Percentiles rank a stretch among this genome's conserved stretches.
phyloP scores from a whole-genome alignment of 805 yeast species.

The Yarrowia osloensis region DNA sequence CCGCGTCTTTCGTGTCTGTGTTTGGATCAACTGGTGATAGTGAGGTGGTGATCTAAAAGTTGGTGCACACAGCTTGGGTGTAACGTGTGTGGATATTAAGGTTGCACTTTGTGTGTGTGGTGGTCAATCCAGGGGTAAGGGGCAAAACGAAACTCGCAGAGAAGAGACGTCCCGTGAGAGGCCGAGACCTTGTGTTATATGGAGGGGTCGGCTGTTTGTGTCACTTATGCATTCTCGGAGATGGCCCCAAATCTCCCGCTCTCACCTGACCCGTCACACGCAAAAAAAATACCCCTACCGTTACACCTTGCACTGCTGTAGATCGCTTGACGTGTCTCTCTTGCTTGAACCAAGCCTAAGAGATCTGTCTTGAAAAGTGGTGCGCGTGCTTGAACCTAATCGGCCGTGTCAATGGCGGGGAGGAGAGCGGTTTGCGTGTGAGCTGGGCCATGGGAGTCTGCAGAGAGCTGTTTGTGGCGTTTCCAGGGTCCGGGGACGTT shows the following conservation, averaged over 20 bases:
- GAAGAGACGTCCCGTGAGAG: not conserved
- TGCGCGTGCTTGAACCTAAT: not conserved
- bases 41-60: not conserved
- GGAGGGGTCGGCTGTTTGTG: too few relatives aligned
- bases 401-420: not conserved
- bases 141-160: not conserved
- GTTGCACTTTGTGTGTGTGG: not conserved
- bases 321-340: not conserved
- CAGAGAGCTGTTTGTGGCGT: too few relatives aligned
- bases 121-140: slow-evolving; percentile 18
- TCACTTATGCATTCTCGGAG: too few relatives aligned
- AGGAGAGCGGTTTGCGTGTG: too few relatives aligned
- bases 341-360: too few relatives aligned
- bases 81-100: slow-evolving; percentile 1
- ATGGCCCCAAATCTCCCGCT: too few relatives aligned
- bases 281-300: too few relatives aligned
- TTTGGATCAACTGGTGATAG: not conserved
- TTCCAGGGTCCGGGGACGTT: too few relatives aligned
- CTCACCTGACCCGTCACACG: too few relatives aligned
- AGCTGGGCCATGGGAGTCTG: too few relatives aligned
- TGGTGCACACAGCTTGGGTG: not conserved
- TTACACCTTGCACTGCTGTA: not conserved
- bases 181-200: too few relatives aligned
- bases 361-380: not conserved
- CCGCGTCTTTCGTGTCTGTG: too few relatives aligned